These are phyloP conservation scores for Fusarium circinatum DNA, from an alignment of 2,329 filamentous ascomycete genomes.

Conservation along the genomic window DNA sequence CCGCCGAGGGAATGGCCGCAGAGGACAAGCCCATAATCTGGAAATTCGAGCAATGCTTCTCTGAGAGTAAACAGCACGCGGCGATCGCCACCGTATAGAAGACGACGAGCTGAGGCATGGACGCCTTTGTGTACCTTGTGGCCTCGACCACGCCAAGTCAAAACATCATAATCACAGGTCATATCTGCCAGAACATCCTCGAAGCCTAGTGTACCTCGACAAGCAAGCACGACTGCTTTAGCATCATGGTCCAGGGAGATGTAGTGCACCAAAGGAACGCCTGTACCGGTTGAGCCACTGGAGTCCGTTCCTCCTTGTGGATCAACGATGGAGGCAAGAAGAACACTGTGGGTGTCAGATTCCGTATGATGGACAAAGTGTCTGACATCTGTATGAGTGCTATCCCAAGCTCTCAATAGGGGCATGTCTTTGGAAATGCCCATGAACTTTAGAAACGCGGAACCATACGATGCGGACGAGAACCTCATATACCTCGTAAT, in stretches of 20 bases:
- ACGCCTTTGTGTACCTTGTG: slow-evolving; percentile 82
- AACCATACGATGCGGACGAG: slow-evolving; percentile 73
- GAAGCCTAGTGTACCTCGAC: slow-evolving; percentile 77
- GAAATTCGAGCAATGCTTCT: slow-evolving; percentile 72
- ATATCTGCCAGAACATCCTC: slow-evolving; percentile 79
- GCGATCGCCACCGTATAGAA: slow-evolving; percentile 74
- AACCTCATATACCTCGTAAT: slow-evolving; percentile 74
- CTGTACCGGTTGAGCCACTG: slow-evolving; percentile 71
- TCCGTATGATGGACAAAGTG: slow-evolving; percentile 73
- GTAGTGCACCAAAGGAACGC: slow-evolving; percentile 78
- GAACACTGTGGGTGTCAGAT: slow-evolving; percentile 65
- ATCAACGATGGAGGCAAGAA: slow-evolving; percentile 77
- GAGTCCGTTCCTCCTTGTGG: slow-evolving; percentile 73
- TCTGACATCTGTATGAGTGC: slow-evolving; percentile 68
- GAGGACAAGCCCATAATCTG: slow-evolving; percentile 75
- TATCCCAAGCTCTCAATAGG: slow-evolving; percentile 54
- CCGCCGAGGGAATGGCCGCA: slow-evolving; percentile 77
- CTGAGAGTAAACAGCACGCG: slow-evolving; percentile 73
- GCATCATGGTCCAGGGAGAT: slow-evolving; percentile 77
- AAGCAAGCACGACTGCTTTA: slow-evolving; percentile 77
- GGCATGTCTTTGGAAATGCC: slow-evolving; percentile 66
- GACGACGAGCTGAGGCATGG: slow-evolving; percentile 74
- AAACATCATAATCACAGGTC: slow-evolving; percentile 77
- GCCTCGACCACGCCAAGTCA: slow-evolving; percentile 69
- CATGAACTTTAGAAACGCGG: slow-evolving; percentile 70